Evolutionary conservation across 495 filamentous ascomycete species (phyloP).

Genomic region (Aspergillus steynii): DNA sequence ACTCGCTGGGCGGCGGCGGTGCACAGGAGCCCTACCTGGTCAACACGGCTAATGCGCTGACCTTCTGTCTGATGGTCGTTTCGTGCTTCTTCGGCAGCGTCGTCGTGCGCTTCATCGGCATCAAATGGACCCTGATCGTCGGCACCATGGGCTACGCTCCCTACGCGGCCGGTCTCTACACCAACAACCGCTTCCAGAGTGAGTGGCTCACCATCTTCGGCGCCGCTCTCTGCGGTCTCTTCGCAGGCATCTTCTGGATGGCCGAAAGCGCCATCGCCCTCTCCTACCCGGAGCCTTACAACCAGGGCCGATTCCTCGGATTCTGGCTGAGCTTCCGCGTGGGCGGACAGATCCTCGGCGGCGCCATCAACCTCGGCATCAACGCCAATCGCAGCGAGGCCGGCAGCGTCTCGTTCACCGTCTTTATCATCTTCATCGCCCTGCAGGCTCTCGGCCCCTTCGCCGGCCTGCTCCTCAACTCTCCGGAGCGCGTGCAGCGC

Average conservation of each 20-base stretch:
- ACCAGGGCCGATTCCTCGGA: constrained; percentile 58
- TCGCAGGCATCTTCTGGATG: constrained; percentile 68
- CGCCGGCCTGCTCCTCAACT: constrained; percentile 53
- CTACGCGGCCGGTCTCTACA: constrained; percentile 65
- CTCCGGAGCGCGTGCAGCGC: constrained; percentile 55
- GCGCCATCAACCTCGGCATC: constrained; percentile 61
- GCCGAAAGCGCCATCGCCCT: constrained; percentile 66
- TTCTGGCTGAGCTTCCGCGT: constrained; percentile 65
- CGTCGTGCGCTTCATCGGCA: constrained; percentile 59
- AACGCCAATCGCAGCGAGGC: constrained; percentile 53
- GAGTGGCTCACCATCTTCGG: constrained; percentile 65
- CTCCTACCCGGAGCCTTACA: constrained; percentile 62
- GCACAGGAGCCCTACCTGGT: constrained; percentile 62
- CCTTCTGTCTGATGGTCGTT: constrained; percentile 65
- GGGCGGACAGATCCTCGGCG: constrained; percentile 63
- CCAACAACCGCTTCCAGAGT: constrained; percentile 63
- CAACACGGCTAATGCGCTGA: constrained; percentile 68
- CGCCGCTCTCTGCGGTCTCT: constrained; percentile 63
- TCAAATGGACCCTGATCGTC: constrained; percentile 63
- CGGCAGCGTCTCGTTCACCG: constrained; percentile 62
- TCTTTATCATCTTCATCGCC: constrained; percentile 62
- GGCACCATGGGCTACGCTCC: constrained; percentile 68
- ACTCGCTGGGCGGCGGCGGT: constrained; percentile 66
- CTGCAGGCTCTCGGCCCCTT: constrained; percentile 59
- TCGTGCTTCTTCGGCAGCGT: constrained; percentile 58